These are phyloP conservation scores for Colletotrichum camelliae DNA, from an alignment of 2,329 filamentous ascomycete species.

Conservation along the genomic window DNA sequence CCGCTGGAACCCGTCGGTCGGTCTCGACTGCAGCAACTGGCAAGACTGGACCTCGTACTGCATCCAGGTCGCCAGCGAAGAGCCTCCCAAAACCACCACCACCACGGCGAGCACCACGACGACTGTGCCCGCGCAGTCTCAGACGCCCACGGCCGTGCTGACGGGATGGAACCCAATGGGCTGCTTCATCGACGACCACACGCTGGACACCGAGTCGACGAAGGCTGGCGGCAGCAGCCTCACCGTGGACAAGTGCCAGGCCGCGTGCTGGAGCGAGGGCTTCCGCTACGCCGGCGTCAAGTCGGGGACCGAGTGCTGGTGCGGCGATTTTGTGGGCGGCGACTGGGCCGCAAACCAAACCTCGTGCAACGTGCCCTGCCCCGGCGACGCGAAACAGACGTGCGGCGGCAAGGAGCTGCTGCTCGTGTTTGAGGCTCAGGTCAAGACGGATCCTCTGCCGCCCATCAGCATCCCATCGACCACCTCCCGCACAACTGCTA, in stretches of 20 bases:
- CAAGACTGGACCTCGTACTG: conserved; percentile 26
- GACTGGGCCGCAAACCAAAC: conserved; percentile 21
- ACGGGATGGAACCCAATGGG: conserved; percentile 32
- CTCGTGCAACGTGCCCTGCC: conserved; percentile 37
- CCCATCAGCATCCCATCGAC: neutral
- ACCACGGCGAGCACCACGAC: conserved; percentile 12
- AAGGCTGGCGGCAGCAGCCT: conserved; percentile 28
- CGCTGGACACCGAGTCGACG: conserved; percentile 36
- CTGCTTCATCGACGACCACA: conserved; percentile 38
- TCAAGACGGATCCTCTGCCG: neutral
- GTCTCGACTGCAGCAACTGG: conserved; percentile 26
- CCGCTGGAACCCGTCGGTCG: conserved; percentile 29
- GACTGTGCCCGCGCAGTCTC: conserved; percentile 5
- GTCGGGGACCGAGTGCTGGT: conserved; percentile 45
- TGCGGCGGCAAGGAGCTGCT: conserved; percentile 39
- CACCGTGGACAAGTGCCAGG: conserved; percentile 38
- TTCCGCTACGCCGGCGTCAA: conserved; percentile 44
- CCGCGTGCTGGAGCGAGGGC: conserved; percentile 37
- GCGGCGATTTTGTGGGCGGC: conserved; percentile 34
- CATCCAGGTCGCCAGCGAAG: conserved; percentile 23
- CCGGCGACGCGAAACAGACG: conserved; percentile 33
- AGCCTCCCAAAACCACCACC: neutral
- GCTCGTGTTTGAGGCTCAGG: conserved; percentile 30
- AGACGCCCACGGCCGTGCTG: conserved; percentile 13
- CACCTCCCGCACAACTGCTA: neutral